phyloP scores from a whole-genome alignment of 805 yeast species.

The Myxozyma neotropica region DNA sequence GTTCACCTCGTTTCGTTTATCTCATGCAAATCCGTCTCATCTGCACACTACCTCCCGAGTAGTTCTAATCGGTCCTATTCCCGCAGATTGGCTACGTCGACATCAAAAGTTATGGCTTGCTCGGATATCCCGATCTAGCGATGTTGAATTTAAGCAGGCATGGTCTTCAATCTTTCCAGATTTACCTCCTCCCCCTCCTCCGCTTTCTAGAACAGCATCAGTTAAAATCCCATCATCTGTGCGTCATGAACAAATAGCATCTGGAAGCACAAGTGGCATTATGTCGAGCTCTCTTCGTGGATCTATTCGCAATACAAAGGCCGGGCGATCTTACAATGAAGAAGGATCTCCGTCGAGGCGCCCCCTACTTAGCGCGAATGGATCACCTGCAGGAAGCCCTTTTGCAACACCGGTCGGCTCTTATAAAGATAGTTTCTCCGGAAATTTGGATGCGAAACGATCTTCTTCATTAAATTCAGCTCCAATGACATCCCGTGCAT shows the following conservation, averaged over 20 bases:
- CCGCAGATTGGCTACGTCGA: constrained; percentile 57
- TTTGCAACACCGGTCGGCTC: neutral
- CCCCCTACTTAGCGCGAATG: neutral
- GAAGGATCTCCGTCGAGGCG: constrained; percentile 9
- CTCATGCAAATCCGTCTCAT: constrained; percentile 54
- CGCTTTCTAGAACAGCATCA: constrained; percentile 2
- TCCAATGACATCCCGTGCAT: constrained; percentile 1
- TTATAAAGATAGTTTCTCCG: neutral
- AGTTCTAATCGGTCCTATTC: constrained; percentile 60
- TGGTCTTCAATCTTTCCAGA: constrained; percentile 33
- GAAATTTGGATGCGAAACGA: neutral
- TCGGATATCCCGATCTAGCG: constrained; percentile 23
- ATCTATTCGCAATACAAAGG: neutral
- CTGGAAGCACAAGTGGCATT: neutral
- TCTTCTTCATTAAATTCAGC: neutral
- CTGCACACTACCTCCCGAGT: constrained; percentile 54
- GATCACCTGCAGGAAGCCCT: neutral
- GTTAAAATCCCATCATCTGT: constrained; percentile 6
- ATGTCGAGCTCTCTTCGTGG: constrained; percentile 3
- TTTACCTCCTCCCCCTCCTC: constrained; percentile 18
- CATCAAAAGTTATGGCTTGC: constrained; percentile 34
- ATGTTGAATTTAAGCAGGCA: constrained; percentile 26
- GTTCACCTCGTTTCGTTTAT: constrained; percentile 62
- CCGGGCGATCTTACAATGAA: neutral
- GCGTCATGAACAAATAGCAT: neutral